Conservation (phyloP, 352 stramenopile genomes). For the Saprolegnia diclina region DNA sequence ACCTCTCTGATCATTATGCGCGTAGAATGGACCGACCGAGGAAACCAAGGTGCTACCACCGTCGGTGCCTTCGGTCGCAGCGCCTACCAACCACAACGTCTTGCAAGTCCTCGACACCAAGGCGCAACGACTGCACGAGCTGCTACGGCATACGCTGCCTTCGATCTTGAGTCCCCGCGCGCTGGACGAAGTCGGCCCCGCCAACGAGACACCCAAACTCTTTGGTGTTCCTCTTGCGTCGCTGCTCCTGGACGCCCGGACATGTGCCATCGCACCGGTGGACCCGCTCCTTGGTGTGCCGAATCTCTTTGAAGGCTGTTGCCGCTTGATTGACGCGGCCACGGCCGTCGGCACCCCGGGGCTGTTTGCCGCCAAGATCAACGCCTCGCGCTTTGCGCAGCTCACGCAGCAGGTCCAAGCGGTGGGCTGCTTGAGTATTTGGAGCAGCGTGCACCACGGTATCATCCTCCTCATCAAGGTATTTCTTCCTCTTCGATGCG, state of each 20-base stretch:
- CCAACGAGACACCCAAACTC: not conserved
- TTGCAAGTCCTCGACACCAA: constrained; percentile 18
- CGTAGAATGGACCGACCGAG: too few species aligned
- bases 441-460: constrained; percentile 24
- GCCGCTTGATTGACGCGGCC: constrained; percentile 18
- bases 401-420: constrained; percentile 12
- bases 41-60: too few species aligned
- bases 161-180: constrained; percentile 12
- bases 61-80: not conserved
- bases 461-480: constrained; percentile 26
- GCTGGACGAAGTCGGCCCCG: not conserved
- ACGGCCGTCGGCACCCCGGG: constrained; percentile 3
- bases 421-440: constrained; percentile 17
- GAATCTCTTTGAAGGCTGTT: constrained; percentile 26
- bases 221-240: constrained; percentile 9
- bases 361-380: constrained; percentile 18
- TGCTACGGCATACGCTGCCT: constrained; percentile 7
- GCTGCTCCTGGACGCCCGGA: not conserved
- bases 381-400: constrained; percentile 11
- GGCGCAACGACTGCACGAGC: constrained; percentile 8
- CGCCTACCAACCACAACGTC: not conserved
- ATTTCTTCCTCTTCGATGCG: not conserved
- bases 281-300: constrained; percentile 15
- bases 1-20: too few species aligned
- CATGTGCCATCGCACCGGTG: constrained; percentile 4